phyloP scores from a whole-genome alignment of 805 yeast genomes.

The Wickerhamiella lipophila region DNA sequence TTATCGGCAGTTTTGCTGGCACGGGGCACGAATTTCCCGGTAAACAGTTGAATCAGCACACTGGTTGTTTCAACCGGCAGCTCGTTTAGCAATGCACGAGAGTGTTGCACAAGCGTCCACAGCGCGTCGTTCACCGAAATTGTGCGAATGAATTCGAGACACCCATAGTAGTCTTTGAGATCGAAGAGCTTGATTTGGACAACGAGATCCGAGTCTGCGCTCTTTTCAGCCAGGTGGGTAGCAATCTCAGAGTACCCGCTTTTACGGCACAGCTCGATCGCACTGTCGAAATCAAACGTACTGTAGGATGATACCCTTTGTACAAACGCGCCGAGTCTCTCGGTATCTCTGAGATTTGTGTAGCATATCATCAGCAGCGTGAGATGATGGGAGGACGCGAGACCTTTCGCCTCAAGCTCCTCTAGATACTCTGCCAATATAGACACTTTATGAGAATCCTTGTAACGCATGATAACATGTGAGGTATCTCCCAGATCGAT shows the following conservation, averaged over 20 bases:
- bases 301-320: slow-evolving; percentile 30
- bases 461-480: slow-evolving; percentile 64
- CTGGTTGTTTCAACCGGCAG: slow-evolving; percentile 74
- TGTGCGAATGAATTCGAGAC: slow-evolving; percentile 53
- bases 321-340: slow-evolving; percentile 47
- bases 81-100: slow-evolving; percentile 49
- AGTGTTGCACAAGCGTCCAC: slow-evolving; percentile 52
- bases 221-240: slow-evolving; percentile 51
- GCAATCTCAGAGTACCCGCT: slow-evolving; percentile 57
- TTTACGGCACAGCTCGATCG: slow-evolving; percentile 59
- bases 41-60: slow-evolving; percentile 71
- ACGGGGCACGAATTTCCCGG: slow-evolving; percentile 59
- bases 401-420: slow-evolving; percentile 40
- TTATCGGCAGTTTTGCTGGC: no score
- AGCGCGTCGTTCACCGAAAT: slow-evolving; percentile 65
- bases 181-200: slow-evolving; percentile 65
- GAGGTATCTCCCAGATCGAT: slow-evolving; percentile 50
- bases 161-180: slow-evolving; percentile 44
- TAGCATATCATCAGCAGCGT: slow-evolving; percentile 67
- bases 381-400: slow-evolving; percentile 67
- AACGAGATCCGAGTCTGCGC: slow-evolving; percentile 60
- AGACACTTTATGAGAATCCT: slow-evolving; percentile 59
- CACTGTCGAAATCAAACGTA: slow-evolving; percentile 52
- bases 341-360: slow-evolving; percentile 56
- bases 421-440: slow-evolving; percentile 53